Conservation (phyloP, 176 grass and related monocot genomes). For the Oryza australiensis region DNA sequence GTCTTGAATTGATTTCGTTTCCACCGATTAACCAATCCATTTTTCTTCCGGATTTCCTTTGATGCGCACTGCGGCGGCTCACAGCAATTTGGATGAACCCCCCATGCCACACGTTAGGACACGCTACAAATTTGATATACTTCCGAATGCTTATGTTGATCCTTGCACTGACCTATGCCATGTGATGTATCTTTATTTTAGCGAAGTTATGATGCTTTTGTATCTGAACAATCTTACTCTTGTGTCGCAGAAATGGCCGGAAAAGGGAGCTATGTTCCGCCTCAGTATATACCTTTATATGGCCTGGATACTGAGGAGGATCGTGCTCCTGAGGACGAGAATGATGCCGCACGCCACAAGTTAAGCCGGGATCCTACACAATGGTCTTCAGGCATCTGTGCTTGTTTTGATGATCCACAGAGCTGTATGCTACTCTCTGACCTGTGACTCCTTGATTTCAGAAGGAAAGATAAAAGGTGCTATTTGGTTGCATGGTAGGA, state of each 20-base stretch:
- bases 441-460: conserved; percentile 56
- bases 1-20: not conserved
- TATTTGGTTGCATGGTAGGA: conserved; percentile 47
- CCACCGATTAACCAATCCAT: not conserved
- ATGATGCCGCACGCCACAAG: conserved; percentile 11
- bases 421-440: conserved; percentile 92
- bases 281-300: conserved; percentile 70
- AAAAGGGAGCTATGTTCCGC: conserved; percentile 71
- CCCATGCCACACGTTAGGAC: not conserved
- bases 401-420: conserved; percentile 87
- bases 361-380: conserved; percentile 53
- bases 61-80: not conserved
- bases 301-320: conserved; percentile 57
- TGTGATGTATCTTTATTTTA: not conserved
- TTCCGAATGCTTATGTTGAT: not conserved
- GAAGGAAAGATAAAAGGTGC: conserved; percentile 66
- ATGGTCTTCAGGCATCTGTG: conserved; percentile 98
- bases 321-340: conserved; percentile 34
- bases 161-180: not conserved
- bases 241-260: conserved; percentile 61
- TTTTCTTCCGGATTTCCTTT: not conserved
- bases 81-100: not conserved
- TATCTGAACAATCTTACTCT: not conserved
- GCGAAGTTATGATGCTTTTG: conserved; percentile 2
- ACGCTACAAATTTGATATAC: not conserved